Base-by-base conservation (phyloP, 202 grass and related monocot genomes). In the Brachypodium distachyon region DNA sequence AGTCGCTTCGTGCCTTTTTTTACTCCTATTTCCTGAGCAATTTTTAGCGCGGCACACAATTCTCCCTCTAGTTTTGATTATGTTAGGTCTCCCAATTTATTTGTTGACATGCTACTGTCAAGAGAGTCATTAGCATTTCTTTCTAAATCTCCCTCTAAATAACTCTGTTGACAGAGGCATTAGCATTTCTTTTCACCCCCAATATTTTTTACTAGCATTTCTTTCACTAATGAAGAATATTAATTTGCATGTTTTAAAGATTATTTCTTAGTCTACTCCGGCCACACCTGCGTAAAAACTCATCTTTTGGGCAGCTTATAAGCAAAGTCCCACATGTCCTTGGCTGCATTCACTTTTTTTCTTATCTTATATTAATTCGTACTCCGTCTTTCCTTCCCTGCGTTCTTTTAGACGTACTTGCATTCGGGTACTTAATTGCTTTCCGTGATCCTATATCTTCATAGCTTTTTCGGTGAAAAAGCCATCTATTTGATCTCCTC, bases 1-100 rank as follows among this genome's bases (percentile, higher is more conserved):
- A 29, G 76, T 79, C 86, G 47, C 85, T 74, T 83, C 60, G 61
- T 51, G 70, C 57, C 66, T 67, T 75, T 44, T 19, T 75, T 76
- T 61, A 48, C 79, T 28, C 55, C 34, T 48, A 34, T 64, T 57
- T 53, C 41, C 2, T 72, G 31, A 6, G 4, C 61, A 83, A 88
- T 70, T 75, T 61, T 79, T 83, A 75, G 42, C 75, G n/a, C 60
- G 19, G 4, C 32, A 27, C 26, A 61, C 36, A 17, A 39, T 1
- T 81, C 29, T 73, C 53, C 50, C 37, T 75, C 69, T 51, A 41
- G 48, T 23, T 33, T 34, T 75, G 25, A 65, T 62, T 67, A 39
- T 34, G 36, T n/a, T n/a, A n/a, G n/a, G n/a, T n/a, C n/a, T 49
- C 48, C 34, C 54, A 37, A 63, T 61, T 14, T n/a, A n/a, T 16